These are phyloP conservation scores for Dichomitus squalens DNA, from an alignment of 1,284 basidiomycete genomes.

Conservation along the genomic window DNA sequence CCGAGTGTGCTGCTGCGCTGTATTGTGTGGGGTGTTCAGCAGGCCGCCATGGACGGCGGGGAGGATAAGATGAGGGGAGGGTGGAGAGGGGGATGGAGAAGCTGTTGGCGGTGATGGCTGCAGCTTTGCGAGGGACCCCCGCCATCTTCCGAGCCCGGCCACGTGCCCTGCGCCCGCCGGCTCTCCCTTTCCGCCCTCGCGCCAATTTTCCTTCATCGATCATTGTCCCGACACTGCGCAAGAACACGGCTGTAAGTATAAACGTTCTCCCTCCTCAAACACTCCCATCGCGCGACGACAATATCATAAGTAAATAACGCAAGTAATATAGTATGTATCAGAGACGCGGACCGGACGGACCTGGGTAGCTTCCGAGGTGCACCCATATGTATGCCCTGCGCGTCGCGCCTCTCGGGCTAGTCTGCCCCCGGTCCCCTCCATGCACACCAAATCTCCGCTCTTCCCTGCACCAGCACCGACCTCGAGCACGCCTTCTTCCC, in stretches of 20 bases:
- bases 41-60: constrained; percentile 22
- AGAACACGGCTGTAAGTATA: background rate
- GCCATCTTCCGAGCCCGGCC: constrained; percentile 21
- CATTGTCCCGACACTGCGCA: constrained; percentile 1
- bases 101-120: constrained; percentile 13
- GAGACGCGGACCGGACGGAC: constrained; percentile 12
- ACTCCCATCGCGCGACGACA: background rate
- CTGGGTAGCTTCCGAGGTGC: constrained; percentile 17
- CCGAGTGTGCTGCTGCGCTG: background rate
- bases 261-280: background rate
- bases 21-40: constrained; percentile 2
- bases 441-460: background rate
- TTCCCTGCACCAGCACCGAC: background rate
- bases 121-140: constrained; percentile 5
- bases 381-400: constrained; percentile 11
- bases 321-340: background rate
- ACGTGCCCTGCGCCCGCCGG: constrained; percentile 11
- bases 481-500: background rate
- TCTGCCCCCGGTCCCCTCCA: too few relatives aligned
- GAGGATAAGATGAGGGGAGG: constrained; percentile 4
- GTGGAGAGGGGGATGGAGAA: constrained; percentile 5
- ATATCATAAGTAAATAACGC: background rate
- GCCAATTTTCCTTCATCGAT: constrained; percentile 2
- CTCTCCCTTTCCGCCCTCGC: background rate
- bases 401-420: background rate